phyloP scores from a whole-genome alignment of 2,329 filamentous ascomycete species.

The Penicillium sp. region DNA sequence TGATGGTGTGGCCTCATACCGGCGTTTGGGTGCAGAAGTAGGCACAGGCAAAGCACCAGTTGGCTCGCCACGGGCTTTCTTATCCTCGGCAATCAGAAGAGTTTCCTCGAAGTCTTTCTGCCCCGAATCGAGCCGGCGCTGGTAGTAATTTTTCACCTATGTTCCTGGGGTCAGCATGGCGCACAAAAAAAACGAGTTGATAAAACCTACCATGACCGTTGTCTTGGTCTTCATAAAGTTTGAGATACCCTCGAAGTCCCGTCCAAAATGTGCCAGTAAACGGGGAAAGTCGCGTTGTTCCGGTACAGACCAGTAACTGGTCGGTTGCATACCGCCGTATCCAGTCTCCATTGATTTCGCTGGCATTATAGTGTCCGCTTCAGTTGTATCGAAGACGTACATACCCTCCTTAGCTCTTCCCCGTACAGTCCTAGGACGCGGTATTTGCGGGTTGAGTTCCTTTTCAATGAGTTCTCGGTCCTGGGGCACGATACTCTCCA shows the following conservation, averaged over 20 bases:
- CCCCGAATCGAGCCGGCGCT: slow-evolving; percentile 44
- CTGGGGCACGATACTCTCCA: slow-evolving; percentile 17
- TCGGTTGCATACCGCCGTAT: slow-evolving; percentile 44
- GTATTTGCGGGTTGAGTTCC: slow-evolving; percentile 20
- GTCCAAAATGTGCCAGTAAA: slow-evolving; percentile 47
- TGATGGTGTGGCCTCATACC: slow-evolving; percentile 48
- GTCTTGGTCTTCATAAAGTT: slow-evolving; percentile 53
- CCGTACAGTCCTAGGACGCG: slow-evolving; percentile 29
- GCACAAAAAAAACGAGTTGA: neutral
- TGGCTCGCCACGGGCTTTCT: slow-evolving; percentile 45
- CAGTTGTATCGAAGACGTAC: slow-evolving; percentile 37
- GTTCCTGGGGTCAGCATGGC: neutral
- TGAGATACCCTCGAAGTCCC: slow-evolving; percentile 50
- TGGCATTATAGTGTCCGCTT: slow-evolving; percentile 25
- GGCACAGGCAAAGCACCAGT: slow-evolving; percentile 45
- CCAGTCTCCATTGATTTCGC: slow-evolving; percentile 29
- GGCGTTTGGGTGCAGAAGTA: slow-evolving; percentile 46
- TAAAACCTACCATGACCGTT: slow-evolving; percentile 47
- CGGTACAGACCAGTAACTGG: slow-evolving; percentile 54
- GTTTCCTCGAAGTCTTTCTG: slow-evolving; percentile 46
- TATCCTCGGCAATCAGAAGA: slow-evolving; percentile 43
- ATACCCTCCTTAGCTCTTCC: slow-evolving; percentile 34
- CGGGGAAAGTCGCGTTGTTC: slow-evolving; percentile 49
- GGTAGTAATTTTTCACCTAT: slow-evolving; percentile 52
- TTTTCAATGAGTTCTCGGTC: slow-evolving; percentile 28